Evolutionary conservation across 306 rosid genomes (phyloP).

Genomic region (Astragalus membranaceus): DNA sequence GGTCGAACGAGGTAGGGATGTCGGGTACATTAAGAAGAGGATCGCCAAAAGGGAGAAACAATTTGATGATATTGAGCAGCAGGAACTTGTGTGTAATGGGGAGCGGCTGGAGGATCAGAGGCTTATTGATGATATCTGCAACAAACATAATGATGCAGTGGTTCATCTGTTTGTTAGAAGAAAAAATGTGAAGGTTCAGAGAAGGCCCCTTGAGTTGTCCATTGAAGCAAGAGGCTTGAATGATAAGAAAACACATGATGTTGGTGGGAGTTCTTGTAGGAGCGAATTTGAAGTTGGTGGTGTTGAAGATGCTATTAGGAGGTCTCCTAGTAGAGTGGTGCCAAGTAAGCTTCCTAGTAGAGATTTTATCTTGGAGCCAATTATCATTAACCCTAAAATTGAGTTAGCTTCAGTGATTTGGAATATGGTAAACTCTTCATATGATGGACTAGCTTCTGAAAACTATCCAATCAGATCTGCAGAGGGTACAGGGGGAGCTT

Average conservation of each 20-base stretch:
- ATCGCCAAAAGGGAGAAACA: conserved; percentile 54
- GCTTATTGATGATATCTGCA: conserved; percentile 62
- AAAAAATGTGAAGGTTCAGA: conserved; percentile 57
- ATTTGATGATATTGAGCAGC: conserved; percentile 62
- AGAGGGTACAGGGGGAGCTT: conserved; percentile 90
- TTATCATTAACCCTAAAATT: conserved; percentile 59
- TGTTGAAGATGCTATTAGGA: conserved; percentile 24
- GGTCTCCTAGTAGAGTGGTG: conserved; percentile 16
- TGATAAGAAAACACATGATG: conserved; percentile 9
- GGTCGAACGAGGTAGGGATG: conserved; percentile 67
- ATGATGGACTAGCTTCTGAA: conserved; percentile 50
- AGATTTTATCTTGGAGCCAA: conserved; percentile 53
- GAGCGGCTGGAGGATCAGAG: conserved; percentile 68
- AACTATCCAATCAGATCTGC: conserved; percentile 58
- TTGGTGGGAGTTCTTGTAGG: not conserved
- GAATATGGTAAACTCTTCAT: conserved; percentile 59
- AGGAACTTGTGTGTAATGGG: conserved; percentile 71
- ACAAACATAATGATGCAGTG: conserved; percentile 63
- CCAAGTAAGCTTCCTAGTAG: conserved; percentile 32
- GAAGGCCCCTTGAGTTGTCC: conserved; percentile 69
- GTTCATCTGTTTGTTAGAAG: conserved; percentile 57
- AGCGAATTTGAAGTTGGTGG: conserved; percentile 29
- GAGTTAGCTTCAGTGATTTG: conserved; percentile 40
- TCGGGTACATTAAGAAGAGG: conserved; percentile 50
- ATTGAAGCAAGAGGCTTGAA: conserved; percentile 43